Evolutionary conservation across 2,329 filamentous ascomycete genomes (phyloP), one percentile per base, ranked within the genome.

Genomic region (Claviceps purpurea): DNA sequence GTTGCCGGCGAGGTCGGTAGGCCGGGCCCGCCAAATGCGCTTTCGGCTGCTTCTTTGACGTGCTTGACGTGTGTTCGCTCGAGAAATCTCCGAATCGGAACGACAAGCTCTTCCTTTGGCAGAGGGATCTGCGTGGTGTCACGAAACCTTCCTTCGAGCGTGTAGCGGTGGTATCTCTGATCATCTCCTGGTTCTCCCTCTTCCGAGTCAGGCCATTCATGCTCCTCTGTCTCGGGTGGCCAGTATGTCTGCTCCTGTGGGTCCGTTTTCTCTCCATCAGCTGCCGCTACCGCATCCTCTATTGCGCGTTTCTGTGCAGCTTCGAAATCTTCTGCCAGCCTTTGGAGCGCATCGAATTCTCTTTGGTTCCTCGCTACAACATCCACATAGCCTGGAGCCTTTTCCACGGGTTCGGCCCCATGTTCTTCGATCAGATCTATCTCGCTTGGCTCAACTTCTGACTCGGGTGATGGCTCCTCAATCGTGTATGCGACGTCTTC

Each of bases 1-100:
- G 86, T 90, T 1, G 82, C 77, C 1, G 86, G 82, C 1, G 89
- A 94, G 62, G 85, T 76, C 3, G 90, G 90, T 16, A 97, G 71
- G 0, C 82, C 80, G 3, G 69, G 68, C 0, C 91, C 91, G 44
- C 90, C 91, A 63, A 95, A 91, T 1, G 80, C 75, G 44, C 74
- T 77, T 58, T 87, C 80, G 0, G 90, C 87, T 1, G 85, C 77
- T 52, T 84, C 77, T 38, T 76, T 74, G 37, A 97, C 73, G 63
- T 98, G 93, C 52, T 82, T 85, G 44, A 82, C 79, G 53, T 88
- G 79, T 51, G 81, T 79, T 52, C 83, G 73, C 14, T 75, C 74
- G 2, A 97, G 73, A 2, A 95, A 73, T 4, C 77, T 68, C 2
- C 79, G 74, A 18, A 95, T 82, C 0, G 89, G 89, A 3, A 77